phyloP scores from a whole-genome alignment of 495 filamentous ascomycete genomes.

The Tuber borchii region DNA sequence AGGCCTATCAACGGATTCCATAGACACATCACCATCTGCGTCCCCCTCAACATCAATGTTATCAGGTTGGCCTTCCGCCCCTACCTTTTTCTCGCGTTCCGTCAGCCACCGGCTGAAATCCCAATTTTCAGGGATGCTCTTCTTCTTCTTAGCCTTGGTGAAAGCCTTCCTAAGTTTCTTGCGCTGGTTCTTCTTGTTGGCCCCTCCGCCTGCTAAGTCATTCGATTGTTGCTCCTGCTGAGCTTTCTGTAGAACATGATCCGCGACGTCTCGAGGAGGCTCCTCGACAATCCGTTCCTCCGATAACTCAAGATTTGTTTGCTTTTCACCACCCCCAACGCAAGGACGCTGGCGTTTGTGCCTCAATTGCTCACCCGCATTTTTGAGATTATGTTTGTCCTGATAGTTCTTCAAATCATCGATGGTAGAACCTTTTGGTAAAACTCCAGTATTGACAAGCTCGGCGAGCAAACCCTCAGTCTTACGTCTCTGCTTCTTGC shows the following conservation, averaged over 20 bases:
- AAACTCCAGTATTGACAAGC: conserved; percentile 15
- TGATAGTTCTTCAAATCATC: not conserved
- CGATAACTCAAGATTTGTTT: not conserved
- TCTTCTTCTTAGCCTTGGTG: conserved; percentile 23
- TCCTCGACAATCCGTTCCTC: not conserved
- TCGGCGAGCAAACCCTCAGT: conserved; percentile 3
- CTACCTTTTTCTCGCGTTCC: conserved; percentile 17
- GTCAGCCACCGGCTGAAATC: conserved; percentile 18
- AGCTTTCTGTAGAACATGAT: not conserved
- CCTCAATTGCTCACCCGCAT: not conserved
- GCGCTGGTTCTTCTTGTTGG: not conserved
- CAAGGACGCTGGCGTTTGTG: not conserved
- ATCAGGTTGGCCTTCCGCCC: not conserved
- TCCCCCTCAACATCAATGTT: conserved; percentile 9
- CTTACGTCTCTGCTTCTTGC: conserved; percentile 28
- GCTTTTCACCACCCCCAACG: not conserved
- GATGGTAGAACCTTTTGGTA: conserved; percentile 5
- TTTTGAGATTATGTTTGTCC: not conserved
- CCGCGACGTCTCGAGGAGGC: too few species aligned
- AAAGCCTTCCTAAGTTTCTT: conserved; percentile 30
- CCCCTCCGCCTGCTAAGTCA: not conserved
- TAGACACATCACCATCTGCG: conserved; percentile 13
- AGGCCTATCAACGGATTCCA: not conserved
- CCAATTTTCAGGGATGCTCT: conserved; percentile 11
- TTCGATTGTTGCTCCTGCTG: not conserved